Percentiles rank a stretch among this genome's conserved stretches.
Evolutionary conservation across 768 basidiomycete species (phyloP).

Genomic region (Tremella fuciformis): DNA sequence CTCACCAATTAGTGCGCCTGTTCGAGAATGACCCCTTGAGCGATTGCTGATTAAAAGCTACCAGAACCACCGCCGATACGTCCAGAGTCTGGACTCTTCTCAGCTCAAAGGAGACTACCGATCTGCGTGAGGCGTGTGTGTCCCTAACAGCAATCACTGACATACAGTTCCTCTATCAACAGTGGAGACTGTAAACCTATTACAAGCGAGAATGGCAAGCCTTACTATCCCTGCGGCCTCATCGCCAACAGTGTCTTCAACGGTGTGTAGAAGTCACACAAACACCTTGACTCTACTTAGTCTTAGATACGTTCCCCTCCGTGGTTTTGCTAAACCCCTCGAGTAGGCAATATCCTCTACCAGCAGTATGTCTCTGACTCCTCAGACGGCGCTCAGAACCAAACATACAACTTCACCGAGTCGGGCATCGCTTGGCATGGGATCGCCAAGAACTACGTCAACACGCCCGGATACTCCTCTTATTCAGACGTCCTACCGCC

Average conservation of each 20-base stretch:
- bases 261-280: conserved; percentile 57
- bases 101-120: conserved; percentile 71
- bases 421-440: conserved; percentile 92
- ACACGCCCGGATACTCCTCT: conserved; percentile 62
- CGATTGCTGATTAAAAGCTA: conserved; percentile 60
- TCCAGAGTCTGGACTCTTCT: conserved; percentile 78
- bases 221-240: conserved; percentile 90
- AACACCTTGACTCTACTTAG: conserved; percentile 4
- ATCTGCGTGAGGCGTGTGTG: conserved; percentile 32
- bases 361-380: neutral
- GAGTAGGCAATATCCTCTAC: conserved; percentile 48
- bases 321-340: conserved; percentile 62
- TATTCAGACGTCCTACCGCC: conserved; percentile 77
- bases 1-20: conserved; percentile 49
- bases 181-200: conserved; percentile 85
- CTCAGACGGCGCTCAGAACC: conserved; percentile 47
- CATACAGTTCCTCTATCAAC: conserved; percentile 42
- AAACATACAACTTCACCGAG: conserved; percentile 69
- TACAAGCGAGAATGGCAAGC: conserved; percentile 57
- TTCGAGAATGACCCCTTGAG: neutral
- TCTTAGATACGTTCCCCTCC: conserved; percentile 71
- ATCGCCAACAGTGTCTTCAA: conserved; percentile 98
- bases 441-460: conserved; percentile 83
- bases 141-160: neutral
- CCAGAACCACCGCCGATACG: conserved; percentile 98